Evolutionary conservation across 2,329 filamentous ascomycete species (phyloP).

Genomic region (Fusarium azukiicola): DNA sequence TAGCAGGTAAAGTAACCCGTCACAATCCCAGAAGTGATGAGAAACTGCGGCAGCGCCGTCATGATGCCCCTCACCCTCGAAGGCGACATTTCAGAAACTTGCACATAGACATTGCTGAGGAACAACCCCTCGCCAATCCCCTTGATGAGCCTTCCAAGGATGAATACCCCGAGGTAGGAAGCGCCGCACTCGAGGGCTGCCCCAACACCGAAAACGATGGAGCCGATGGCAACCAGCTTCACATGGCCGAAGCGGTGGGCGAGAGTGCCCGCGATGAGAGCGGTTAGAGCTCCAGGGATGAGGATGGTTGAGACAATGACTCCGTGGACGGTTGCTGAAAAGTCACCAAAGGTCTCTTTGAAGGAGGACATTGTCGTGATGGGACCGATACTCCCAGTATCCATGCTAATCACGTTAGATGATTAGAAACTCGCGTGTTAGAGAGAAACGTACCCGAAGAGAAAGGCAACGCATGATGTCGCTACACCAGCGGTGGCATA

Average conservation of each 20-base stretch:
- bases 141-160: conserved; percentile 75
- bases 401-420: conserved; percentile 46
- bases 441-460: conserved; percentile 54
- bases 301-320: conserved; percentile 80
- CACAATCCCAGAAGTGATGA: conserved; percentile 73
- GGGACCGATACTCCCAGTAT: conserved; percentile 77
- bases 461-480: conserved; percentile 58
- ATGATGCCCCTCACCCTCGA: conserved; percentile 72
- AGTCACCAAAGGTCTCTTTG: conserved; percentile 70
- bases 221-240: conserved; percentile 73
- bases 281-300: conserved; percentile 78
- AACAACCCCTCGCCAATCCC: conserved; percentile 80
- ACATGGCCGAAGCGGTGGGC: conserved; percentile 75
- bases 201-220: conserved; percentile 74
- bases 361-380: conserved; percentile 79
- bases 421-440: rapidly evolving
- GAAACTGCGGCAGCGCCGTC: conserved; percentile 75
- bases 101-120: conserved; percentile 72
- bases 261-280: conserved; percentile 77
- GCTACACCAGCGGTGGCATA: conserved; percentile 56
- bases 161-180: conserved; percentile 70
- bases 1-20: conserved; percentile 81
- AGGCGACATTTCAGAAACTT: conserved; percentile 81
- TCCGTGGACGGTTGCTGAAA: conserved; percentile 77
- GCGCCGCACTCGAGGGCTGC: conserved; percentile 65